phyloP scores from a whole-genome alignment of 2,329 filamentous ascomycete species.

The Teratosphaeria nubilosa region DNA sequence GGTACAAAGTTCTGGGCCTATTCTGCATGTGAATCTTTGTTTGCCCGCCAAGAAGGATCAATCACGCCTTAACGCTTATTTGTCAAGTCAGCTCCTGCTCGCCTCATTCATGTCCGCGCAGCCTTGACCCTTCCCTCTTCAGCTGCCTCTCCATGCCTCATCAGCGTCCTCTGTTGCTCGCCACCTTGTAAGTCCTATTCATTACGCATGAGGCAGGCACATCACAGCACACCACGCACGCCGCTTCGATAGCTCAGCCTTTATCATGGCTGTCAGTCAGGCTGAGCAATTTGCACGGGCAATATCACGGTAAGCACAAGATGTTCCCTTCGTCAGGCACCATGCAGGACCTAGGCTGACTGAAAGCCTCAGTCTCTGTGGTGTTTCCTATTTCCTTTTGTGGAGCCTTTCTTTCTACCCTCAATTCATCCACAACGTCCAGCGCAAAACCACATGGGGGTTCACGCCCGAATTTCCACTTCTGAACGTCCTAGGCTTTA shows the following conservation, averaged over 20 bases:
- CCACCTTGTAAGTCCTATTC: not conserved
- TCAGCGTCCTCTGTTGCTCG: not conserved
- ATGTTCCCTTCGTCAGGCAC: not conserved
- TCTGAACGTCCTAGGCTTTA: conserved; percentile 62
- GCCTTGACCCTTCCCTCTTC: not conserved
- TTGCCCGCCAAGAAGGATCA: not conserved
- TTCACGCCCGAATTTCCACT: conserved; percentile 81
- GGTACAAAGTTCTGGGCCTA: no score
- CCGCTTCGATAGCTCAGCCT: not conserved
- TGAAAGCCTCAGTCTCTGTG: conserved; percentile 13
- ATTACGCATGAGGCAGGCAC: not conserved
- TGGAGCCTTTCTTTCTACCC: conserved; percentile 89
- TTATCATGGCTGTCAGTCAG: not conserved
- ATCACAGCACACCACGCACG: not conserved
- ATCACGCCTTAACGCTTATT: not conserved
- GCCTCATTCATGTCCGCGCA: not conserved
- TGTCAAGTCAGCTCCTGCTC: not conserved
- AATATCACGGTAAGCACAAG: conserved; percentile 10
- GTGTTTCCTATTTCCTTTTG: conserved; percentile 20
- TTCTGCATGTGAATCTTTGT: no score
- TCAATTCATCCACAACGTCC: conserved; percentile 71
- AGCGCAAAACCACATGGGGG: conserved; percentile 66
- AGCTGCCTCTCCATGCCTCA: not conserved
- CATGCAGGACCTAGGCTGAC: not conserved
- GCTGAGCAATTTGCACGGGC: not conserved